Evolutionary conservation across 768 basidiomycete genomes (phyloP), one percentile per base, ranked within the genome.

Genomic region (Russula compacta): DNA sequence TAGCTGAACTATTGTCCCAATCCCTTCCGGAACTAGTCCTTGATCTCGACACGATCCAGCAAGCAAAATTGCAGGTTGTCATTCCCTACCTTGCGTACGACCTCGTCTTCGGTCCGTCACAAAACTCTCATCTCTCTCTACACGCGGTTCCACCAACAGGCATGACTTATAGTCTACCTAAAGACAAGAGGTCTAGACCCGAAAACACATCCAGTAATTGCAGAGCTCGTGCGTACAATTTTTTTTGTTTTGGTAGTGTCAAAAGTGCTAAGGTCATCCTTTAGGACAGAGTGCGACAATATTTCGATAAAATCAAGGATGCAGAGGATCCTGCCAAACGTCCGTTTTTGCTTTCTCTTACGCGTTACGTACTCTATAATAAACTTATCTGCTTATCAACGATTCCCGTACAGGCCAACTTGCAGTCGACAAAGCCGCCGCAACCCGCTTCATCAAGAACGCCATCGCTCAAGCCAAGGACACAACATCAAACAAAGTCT

Each of bases 11-110:
- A 11, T 77, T 92, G 46, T 72, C 84, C 0, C 81, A 85, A 60
- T 78, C 86, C 2, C 78, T 93, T 14, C 80, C 84, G 6, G 86
- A 91, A 65, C 82, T 84, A 0, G 69, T 85, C 15, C 72, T 85
- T 24, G 76, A 76, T 12, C 77, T 92, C 29, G 84, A 89, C 62
- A 81, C 83, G 7, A 76, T 93, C 21, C 85, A 91, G 61, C 87
- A 90, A 67, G 91, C 90, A 29, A 91, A 92, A 71, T 72, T 92
- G 3, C 87, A 93, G 64, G 84, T 85, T 6, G 76, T 83, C 39
- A 69, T 93, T 46, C 88, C 89, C n/a, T 93, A 93, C 72, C 77
- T 90, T 35, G 78, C 87, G 3, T 90, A 93, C 68, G 90, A 92
- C 71, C 79, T 94, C 10, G 75, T 92, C n/a, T 92, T 91, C 73